Evolutionary conservation across 176 grass and related monocot genomes (phyloP), one percentile per base, ranked within the genome.

Genomic region (Avena sativa): DNA sequence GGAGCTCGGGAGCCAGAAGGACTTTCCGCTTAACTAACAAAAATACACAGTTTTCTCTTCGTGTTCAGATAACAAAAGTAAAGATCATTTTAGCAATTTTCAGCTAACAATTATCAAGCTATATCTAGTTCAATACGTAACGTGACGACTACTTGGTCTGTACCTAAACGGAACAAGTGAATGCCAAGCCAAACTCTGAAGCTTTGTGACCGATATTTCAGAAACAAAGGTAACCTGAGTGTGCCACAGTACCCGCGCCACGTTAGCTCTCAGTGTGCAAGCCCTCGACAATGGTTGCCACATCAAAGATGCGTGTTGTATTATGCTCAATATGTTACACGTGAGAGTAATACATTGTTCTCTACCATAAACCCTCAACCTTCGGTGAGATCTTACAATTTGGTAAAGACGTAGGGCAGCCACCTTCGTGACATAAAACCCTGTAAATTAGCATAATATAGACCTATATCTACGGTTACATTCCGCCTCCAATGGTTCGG

Each of bases 351-450:
- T 81, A 67, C 78, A 68, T 78, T 78, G 57, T 72, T 46, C 88
- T 81, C 63, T 74, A 79, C 79, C 67, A 71, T 78, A 84, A 88
- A 82, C 40, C 69, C 79, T 79, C 67, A 70, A 43, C 90, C 93
- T 94, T 92, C 34, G 89, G 91, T 38, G 81, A 95, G 91, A 82
- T 72, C 89, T 83, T 95, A 63, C 46, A 74, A 67, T 56, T 85
- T 89, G 23, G 48, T 62, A 90, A 80, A 75, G 78, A 84, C 21
- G 10, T 80, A 73, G 82, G 89, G 85, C 73, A 86, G 89, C 84
- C 91, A 93, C 93, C 93, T 95, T 95, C 64, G 91, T 88, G 85
- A 83, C 89, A 69, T 80, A 63, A 78, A 74, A 6, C 79, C 91
- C 89, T n/a, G 81, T 62, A 82, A 80, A 82, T 71, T 87, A 80